A percentile compares a stretch with the other conserved stretches of the same genome.
These are phyloP conservation scores for Talaromyces adpressus DNA, from an alignment of 495 filamentous ascomycete species.

Conservation along the genomic window DNA sequence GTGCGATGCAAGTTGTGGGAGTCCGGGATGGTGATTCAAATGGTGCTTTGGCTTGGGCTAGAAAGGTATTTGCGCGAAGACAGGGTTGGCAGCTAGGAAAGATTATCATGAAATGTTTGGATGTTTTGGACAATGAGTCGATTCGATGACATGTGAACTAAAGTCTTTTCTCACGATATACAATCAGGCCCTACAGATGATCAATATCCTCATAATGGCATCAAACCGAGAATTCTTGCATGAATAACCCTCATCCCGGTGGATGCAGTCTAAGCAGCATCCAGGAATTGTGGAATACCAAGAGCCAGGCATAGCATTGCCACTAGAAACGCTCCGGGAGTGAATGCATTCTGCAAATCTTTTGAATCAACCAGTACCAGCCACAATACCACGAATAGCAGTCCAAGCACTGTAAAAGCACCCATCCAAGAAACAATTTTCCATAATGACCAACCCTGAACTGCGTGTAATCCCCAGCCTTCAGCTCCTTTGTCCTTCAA, in stretches of 20 bases:
- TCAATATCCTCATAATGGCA: too few relatives aligned
- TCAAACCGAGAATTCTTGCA: too few relatives aligned
- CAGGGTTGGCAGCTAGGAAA: constrained; percentile 20
- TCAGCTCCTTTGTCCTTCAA: background rate
- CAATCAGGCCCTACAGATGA: too few relatives aligned
- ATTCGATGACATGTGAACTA: background rate
- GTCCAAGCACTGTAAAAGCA: background rate
- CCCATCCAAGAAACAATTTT: background rate
- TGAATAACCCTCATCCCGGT: too few relatives aligned
- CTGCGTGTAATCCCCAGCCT: background rate
- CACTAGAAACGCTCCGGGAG: background rate
- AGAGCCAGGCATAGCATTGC: background rate
- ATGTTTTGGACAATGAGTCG: constrained; percentile 11
- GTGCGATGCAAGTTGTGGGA: constrained; percentile 22
- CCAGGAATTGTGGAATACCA: background rate
- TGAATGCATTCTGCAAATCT: background rate
- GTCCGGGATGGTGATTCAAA: constrained; percentile 22
- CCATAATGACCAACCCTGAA: background rate
- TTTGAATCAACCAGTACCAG: background rate
- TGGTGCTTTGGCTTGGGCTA: constrained; percentile 25
- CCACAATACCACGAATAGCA: background rate
- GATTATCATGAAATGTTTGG: constrained; percentile 24
- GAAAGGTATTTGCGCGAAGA: constrained; percentile 20
- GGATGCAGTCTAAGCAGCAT: background rate
- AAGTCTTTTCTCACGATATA: too few relatives aligned